Base-by-base conservation (phyloP, 768 basidiomycete genomes). In the Hebeloma cylindrosporum region DNA sequence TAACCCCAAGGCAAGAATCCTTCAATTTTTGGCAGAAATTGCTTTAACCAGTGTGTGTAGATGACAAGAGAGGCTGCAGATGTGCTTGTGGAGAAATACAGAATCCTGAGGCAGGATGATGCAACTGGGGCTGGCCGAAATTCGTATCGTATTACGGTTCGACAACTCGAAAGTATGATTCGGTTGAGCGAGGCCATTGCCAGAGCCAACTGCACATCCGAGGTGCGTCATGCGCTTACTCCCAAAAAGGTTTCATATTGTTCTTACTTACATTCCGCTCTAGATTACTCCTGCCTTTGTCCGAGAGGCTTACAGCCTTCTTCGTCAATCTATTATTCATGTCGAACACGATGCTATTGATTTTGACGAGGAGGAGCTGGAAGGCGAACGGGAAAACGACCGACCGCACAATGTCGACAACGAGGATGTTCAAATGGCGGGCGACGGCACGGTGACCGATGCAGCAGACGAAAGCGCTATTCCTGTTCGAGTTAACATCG, bases 331-430 rank as follows among this genome's bases (percentile, higher is more conserved):
- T 2, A 99, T 99, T 67, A 97, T 99, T 57, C 96, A 98, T 59
- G 94, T 99, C 48, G 96, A 99, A 61, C 93, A 98, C 63, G 96
- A 99, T 60, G 95, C 98, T 57, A 85, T 99, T 59, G 93, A 96
- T 61, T 89, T 98, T 64, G 96, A 98, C 59, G 91, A 94, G 54
- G 92, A 95, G 57, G 92, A 92, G 46, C 66, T 77, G 2, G 74
- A 77, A 41, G 81, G 74, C 14, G 78, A 79, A 52, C 78, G 73
- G 7, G 69, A 57, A n/a, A 64, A 60, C 22, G 64, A 68, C 21
- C 65, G 61, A 3, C 67, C 62, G 26, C 58, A 62, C 9, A 59
- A 65, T 7, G 52, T 53, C 7, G 53, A 60, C 13, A 65, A 75
- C 29, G 76, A 81, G 31, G 71, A 72, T 36, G 77, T 80, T 14